Base-by-base conservation (phyloP, 768 basidiomycete species). In the Suillus cothurnatus region DNA sequence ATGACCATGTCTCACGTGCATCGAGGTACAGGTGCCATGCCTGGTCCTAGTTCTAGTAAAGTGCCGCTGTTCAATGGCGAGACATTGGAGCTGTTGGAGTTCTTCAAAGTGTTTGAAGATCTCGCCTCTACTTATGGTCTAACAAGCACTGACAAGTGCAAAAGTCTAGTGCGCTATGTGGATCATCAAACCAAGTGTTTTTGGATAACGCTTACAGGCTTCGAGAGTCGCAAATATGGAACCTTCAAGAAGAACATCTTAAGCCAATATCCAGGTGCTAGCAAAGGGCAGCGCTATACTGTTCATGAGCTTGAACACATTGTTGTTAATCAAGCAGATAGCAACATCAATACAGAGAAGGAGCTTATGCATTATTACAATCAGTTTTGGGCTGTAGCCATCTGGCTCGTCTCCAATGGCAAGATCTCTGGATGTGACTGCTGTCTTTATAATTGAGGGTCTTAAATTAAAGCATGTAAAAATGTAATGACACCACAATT, bases 61-160 rank as follows among this genome's bases (percentile, higher is more conserved):
- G 43, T 14, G 2, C 43, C 43, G 8, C 21, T n/a, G 6, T 52
- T 68, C 31, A 28, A 62, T 47, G 49, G 63, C 3, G 56, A 67
- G 23, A 62, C 63, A 3, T 61, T 65, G 1, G 50, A 64, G 17
- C 34, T 62, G 12, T 6, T 64, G 7, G 56, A 69, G 21, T 67
- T 64, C 43, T 67, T 67, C 4, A 45, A 69, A 2, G 3, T 39
- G 3, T 67, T 69, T 28, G 39, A 67, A 6, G 61, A 61, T 14
- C 17, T 64, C 5, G 56, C 61, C 0, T 21, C 28, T 19, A 38
- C 50, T 0, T 64, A 63, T 12, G 3, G 31, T 6, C 49, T 67
- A 5, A 43, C 56, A 1, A 23, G 58, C 11, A 31, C 55, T 2
- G 47, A 67, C 0, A 67, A 67, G 28, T 67, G 61, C 49, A 67